Conservation (phyloP, 106 monocot species). For the Iris macrosiphon region DNA sequence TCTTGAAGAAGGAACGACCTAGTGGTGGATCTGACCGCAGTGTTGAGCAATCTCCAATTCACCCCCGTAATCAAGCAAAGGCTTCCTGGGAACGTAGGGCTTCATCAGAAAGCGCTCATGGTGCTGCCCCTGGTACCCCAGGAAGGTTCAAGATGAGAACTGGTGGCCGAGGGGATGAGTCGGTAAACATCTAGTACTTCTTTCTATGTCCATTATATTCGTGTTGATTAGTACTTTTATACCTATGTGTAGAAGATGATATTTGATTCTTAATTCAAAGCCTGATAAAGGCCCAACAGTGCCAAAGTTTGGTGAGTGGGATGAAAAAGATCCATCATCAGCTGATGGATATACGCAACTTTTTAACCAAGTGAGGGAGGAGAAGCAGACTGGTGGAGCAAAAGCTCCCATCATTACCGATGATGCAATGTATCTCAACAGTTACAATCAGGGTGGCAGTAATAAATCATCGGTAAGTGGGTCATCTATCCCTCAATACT, state of each 20-base stretch:
- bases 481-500: too few species aligned
- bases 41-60: conserved; percentile 49
- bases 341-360: conserved; percentile 60
- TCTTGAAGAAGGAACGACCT: conserved; percentile 7
- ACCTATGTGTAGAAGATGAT: neutral
- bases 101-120: conserved; percentile 26
- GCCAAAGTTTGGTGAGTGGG: conserved; percentile 85
- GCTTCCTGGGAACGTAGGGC: conserved; percentile 29
- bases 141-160: conserved; percentile 25
- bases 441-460: neutral
- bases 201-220: neutral
- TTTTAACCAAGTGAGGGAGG: conserved; percentile 65
- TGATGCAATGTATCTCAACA: conserved; percentile 9
- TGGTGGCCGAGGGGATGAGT: conserved; percentile 34
- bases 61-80: conserved; percentile 34
- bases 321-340: conserved; percentile 45
- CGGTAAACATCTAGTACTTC: conserved; percentile 19
- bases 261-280: conserved; percentile 21
- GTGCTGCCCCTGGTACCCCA: conserved; percentile 14
- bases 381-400: conserved; percentile 43
- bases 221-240: neutral
- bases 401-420: conserved; percentile 26
- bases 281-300: conserved; percentile 40
- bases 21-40: conserved; percentile 31
- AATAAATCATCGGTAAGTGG: conserved; percentile 21